Evolutionary conservation across 2,329 filamentous ascomycete genomes (phyloP).

Genomic region (Fusarium verticillioides): DNA sequence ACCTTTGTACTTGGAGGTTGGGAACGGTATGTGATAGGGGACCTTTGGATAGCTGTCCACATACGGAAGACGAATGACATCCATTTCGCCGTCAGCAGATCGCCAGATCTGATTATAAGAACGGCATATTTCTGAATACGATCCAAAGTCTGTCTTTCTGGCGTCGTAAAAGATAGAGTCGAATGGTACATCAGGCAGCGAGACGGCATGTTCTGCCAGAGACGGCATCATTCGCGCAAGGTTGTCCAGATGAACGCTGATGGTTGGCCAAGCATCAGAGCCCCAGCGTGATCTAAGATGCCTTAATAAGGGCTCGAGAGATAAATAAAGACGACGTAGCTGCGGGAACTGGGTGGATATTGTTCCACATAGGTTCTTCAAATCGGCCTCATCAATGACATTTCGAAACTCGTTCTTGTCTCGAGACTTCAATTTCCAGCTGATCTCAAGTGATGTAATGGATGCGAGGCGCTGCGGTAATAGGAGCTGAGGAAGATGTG

Average conservation of each 20-base stretch:
- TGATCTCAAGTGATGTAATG: neutral
- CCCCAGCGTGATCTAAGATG: neutral
- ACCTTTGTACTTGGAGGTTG: rapidly evolving
- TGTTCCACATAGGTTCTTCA: rapidly evolving
- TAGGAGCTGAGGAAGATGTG: neutral
- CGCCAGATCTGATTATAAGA: neutral
- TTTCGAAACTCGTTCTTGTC: rapidly evolving
- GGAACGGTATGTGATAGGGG: rapidly evolving
- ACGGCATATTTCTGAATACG: too few species aligned
- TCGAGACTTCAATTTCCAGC: neutral
- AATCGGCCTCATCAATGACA: neutral
- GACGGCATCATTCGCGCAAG: neutral
- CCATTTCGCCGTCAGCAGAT: neutral
- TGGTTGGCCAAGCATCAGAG: neutral
- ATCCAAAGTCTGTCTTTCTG: too few species aligned
- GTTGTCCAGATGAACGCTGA: rapidly evolving
- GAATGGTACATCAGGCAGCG: rapidly evolving
- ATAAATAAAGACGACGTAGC: neutral
- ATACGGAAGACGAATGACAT: neutral
- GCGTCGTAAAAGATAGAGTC: too few species aligned
- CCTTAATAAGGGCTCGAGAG: rapidly evolving
- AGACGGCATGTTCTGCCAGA: neutral
- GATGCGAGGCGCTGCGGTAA: neutral
- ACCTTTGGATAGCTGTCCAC: rapidly evolving
- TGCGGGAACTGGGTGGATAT: neutral